These are phyloP conservation scores for Mycotypha africana DNA, from an alignment of 371 early-diverging fungal species.

Conservation along the genomic window DNA sequence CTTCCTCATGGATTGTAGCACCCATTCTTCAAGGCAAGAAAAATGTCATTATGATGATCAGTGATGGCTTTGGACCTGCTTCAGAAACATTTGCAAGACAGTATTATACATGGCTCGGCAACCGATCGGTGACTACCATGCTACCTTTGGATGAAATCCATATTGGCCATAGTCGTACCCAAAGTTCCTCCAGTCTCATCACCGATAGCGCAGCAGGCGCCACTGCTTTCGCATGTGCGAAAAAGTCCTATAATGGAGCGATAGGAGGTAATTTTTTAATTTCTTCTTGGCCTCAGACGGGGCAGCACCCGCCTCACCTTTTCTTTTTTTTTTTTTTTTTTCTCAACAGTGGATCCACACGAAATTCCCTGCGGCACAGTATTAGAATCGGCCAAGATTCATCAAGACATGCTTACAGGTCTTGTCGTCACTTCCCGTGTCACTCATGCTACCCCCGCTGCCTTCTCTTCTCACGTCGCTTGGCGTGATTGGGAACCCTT, in stretches of 20 bases:
- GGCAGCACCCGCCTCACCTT: too few relatives aligned
- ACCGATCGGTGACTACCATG: slow-evolving; percentile 22
- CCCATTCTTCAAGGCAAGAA: slow-evolving; percentile 1
- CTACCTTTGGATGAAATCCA: slow-evolving; percentile 79
- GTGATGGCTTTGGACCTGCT: slow-evolving; percentile 94
- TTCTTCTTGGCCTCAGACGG: too few relatives aligned
- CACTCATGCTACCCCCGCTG: slow-evolving; percentile 85
- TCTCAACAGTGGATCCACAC: slow-evolving; percentile 37
- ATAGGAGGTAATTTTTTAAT: slow-evolving; percentile 50
- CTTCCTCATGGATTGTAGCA: background rate
- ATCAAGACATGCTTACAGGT: slow-evolving; percentile 75
- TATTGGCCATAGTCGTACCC: slow-evolving; percentile 82
- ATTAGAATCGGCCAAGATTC: slow-evolving; percentile 86
- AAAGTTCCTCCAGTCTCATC: slow-evolving; percentile 74
- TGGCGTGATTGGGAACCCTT: slow-evolving; percentile 70
- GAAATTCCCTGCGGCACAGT: slow-evolving; percentile 85
- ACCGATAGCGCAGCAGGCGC: slow-evolving; percentile 98
- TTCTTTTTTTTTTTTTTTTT: background rate
- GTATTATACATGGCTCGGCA: slow-evolving; percentile 55
- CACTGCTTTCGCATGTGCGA: slow-evolving; percentile 82
- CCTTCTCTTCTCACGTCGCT: slow-evolving; percentile 78
- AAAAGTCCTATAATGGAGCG: slow-evolving; percentile 88
- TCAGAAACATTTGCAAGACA: slow-evolving; percentile 86
- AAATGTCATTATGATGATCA: slow-evolving; percentile 90
- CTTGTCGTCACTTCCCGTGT: slow-evolving; percentile 89